Percentiles rank a stretch among this genome's conserved stretches.
Evolutionary conservation across 257 asterid species (phyloP).

Genomic region (Solanum arcanum): DNA sequence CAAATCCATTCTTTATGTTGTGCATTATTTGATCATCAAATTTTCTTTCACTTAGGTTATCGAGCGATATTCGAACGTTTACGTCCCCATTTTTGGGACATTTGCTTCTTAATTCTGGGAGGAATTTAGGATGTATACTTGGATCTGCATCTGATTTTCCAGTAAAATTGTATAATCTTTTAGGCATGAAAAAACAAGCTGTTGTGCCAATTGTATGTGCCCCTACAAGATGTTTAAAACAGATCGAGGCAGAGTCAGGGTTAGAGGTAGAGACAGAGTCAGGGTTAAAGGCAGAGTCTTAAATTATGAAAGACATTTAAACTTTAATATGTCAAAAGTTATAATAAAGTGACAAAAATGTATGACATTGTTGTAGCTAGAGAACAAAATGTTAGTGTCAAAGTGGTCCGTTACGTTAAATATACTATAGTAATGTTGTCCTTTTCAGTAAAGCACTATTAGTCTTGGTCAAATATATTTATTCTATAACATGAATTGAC

Average conservation of each 20-base stretch:
- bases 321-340: neutral
- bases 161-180: slow-evolving; percentile 16
- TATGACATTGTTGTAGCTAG: neutral
- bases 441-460: neutral
- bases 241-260: too few relatives aligned
- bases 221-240: slow-evolving; percentile 1
- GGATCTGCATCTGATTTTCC: slow-evolving; percentile 16
- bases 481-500: too few relatives aligned
- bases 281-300: too few relatives aligned
- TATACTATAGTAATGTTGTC: neutral
- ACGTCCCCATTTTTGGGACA: slow-evolving; percentile 22
- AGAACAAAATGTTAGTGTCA: neutral
- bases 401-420: neutral
- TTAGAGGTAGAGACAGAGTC: too few relatives aligned
- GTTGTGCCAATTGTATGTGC: slow-evolving; percentile 39
- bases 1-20: slow-evolving; percentile 17
- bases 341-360: neutral
- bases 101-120: neutral
- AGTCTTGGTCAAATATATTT: too few relatives aligned
- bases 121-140: slow-evolving; percentile 8
- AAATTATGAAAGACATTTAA: too few relatives aligned
- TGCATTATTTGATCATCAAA: slow-evolving; percentile 18
- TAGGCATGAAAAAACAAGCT: slow-evolving; percentile 37
- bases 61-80: slow-evolving; percentile 9
- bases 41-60: neutral